Conservation (phyloP, 768 basidiomycete genomes). For the Mycena kentingensis region DNA sequence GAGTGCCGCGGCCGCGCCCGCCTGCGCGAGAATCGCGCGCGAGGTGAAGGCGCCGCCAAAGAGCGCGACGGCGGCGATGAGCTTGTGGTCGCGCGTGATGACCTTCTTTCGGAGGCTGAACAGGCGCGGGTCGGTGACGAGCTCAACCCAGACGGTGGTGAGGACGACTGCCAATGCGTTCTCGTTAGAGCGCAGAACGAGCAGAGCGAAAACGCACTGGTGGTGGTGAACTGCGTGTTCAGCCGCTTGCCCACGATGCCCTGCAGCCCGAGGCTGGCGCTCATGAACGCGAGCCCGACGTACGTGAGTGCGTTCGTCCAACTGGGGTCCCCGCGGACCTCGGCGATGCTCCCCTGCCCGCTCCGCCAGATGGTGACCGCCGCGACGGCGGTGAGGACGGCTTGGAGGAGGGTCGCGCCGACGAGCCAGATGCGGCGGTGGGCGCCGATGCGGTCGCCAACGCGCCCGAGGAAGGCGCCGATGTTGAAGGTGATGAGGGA, state of each 20-base stretch:
- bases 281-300: conserved; percentile 75
- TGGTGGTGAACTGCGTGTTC: conserved; percentile 79
- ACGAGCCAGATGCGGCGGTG: conserved; percentile 76
- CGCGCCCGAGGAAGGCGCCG: conserved; percentile 74
- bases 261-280: conserved; percentile 80
- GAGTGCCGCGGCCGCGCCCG: conserved; percentile 65
- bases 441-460: conserved; percentile 76
- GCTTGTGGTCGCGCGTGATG: conserved; percentile 67
- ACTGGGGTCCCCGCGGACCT: conserved; percentile 56
- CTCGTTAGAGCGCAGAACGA: not conserved
- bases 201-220: conserved; percentile 47
- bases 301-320: conserved; percentile 72
- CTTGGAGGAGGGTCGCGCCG: conserved; percentile 69
- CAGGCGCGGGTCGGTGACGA: conserved; percentile 78
- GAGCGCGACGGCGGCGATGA: conserved; percentile 61
- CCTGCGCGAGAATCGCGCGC: conserved; percentile 54
- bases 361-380: conserved; percentile 73
- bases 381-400: conserved; percentile 70
- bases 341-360: conserved; percentile 54
- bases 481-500: conserved; percentile 73
- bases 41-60: conserved; percentile 76
- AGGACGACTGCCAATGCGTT: conserved; percentile 59
- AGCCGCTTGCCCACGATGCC: conserved; percentile 82
- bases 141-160: conserved; percentile 87
- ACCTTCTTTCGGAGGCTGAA: conserved; percentile 50